These are phyloP conservation scores for Binderoboletus segoi DNA, from an alignment of 1,284 basidiomycete genomes.

Conservation along the genomic window DNA sequence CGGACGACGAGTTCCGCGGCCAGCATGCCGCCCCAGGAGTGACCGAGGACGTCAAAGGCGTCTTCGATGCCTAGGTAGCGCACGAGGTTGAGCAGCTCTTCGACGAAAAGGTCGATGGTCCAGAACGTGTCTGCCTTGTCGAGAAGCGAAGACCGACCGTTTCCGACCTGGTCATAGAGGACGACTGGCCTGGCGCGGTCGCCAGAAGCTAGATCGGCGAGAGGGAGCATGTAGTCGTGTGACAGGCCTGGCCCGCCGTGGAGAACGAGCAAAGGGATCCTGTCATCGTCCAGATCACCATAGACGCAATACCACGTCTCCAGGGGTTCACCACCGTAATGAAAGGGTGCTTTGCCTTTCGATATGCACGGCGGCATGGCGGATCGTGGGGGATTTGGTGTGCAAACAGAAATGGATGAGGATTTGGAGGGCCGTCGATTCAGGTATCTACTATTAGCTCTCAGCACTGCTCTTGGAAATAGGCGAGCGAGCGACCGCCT, in stretches of 20 bases:
- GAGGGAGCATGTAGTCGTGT: conserved; percentile 25
- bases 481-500: too few species aligned
- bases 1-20: conserved; percentile 19
- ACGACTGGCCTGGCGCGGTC: conserved; percentile 27
- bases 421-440: too few species aligned
- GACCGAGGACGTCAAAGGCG: conserved; percentile 29
- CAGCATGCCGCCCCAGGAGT: conserved; percentile 36
- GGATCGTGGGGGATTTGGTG: too few species aligned
- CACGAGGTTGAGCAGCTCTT: conserved; percentile 31
- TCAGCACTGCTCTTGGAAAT: too few species aligned
- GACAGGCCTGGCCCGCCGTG: conserved; percentile 41
- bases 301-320: conserved; percentile 38
- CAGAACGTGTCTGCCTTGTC: conserved; percentile 28
- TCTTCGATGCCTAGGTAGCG: conserved; percentile 16
- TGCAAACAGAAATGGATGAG: too few species aligned
- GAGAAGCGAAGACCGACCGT: conserved; percentile 23
- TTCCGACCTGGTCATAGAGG: conserved; percentile 36
- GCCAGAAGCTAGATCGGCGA: conserved; percentile 10
- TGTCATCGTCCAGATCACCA: conserved; percentile 31
- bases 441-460: too few species aligned
- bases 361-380: too few species aligned
- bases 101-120: conserved; percentile 30
- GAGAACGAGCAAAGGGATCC: conserved; percentile 37
- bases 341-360: too few species aligned
- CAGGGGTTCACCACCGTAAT: conserved; percentile 24